Conservation (phyloP, 148 eudicot genomes). For the Cornus suecica region DNA sequence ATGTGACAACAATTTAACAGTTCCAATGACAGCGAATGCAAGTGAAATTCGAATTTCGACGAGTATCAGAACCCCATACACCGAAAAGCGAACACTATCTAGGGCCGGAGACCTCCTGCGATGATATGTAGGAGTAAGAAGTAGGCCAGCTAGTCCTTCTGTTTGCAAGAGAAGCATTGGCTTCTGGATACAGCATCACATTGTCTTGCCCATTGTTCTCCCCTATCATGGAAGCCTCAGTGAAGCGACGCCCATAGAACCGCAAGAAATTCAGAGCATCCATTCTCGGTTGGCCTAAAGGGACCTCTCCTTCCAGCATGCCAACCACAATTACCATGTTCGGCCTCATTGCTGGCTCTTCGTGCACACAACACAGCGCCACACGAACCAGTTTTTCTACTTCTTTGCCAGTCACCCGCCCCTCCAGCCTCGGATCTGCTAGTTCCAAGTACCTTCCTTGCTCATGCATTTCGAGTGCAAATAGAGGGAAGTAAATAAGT, state of each 20-base stretch:
- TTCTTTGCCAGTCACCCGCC: constrained; percentile 54
- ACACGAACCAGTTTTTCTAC: constrained; percentile 59
- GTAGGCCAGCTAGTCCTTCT: constrained; percentile 20
- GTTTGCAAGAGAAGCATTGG: constrained; percentile 17
- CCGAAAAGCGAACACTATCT: constrained; percentile 38
- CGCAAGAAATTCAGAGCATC: constrained; percentile 65
- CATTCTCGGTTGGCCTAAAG: constrained; percentile 39
- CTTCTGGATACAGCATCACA: constrained; percentile 22
- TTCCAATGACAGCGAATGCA: background rate
- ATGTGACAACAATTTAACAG: background rate
- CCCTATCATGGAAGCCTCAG: constrained; percentile 48
- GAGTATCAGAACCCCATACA: background rate
- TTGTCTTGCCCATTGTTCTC: constrained; percentile 25
- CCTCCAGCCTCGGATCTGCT: constrained; percentile 62
- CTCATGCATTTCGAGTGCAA: constrained; percentile 80
- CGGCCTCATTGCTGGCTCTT: constrained; percentile 69
- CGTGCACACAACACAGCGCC: constrained; percentile 74
- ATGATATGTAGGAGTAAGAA: constrained; percentile 42
- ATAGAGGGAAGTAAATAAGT: constrained; percentile 58
- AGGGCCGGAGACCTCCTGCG: constrained; percentile 73
- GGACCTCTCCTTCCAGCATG: constrained; percentile 66
- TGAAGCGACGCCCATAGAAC: constrained; percentile 67
- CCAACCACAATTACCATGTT: constrained; percentile 61
- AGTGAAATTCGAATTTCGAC: background rate
- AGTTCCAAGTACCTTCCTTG: constrained; percentile 63